Evolutionary conservation across 1,284 basidiomycete genomes (phyloP).

Genomic region (Trichosporon faecale): DNA sequence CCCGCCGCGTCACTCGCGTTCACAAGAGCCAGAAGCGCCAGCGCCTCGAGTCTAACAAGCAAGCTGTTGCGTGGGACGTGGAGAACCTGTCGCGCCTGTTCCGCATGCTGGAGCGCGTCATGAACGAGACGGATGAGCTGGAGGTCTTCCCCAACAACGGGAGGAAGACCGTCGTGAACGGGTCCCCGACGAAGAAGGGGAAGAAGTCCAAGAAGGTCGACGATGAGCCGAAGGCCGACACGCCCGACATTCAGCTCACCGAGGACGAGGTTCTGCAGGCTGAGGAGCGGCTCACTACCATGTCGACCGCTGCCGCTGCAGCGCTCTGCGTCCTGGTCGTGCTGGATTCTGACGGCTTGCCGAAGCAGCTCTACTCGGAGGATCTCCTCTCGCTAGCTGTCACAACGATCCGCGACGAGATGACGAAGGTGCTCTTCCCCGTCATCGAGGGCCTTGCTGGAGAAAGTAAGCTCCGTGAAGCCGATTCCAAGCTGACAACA

Average conservation of each 20-base stretch:
- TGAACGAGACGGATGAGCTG: conserved; percentile 67
- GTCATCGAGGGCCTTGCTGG: conserved; percentile 71
- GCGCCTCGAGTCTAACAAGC: conserved; percentile 11
- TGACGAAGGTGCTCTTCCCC: conserved; percentile 77
- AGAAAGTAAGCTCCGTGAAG: conserved; percentile 33
- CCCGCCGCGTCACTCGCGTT: conserved; percentile 31
- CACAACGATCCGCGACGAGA: conserved; percentile 69
- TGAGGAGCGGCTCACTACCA: conserved; percentile 58
- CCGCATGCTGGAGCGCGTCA: conserved; percentile 70
- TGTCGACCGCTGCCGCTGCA: conserved; percentile 68
- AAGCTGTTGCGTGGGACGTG: conserved; percentile 55
- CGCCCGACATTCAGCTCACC: conserved; percentile 40
- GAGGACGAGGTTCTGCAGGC: conserved; percentile 59
- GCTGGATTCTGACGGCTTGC: conserved; percentile 69
- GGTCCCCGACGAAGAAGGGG: conserved; percentile 54
- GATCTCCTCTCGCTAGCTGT: conserved; percentile 81
- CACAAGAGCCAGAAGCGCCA: conserved; percentile 29
- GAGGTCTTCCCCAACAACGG: conserved; percentile 61
- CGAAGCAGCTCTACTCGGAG: conserved; percentile 89
- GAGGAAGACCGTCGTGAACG: conserved; percentile 22
- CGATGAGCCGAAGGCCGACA: conserved; percentile 26
- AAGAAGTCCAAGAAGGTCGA: conserved; percentile 41
- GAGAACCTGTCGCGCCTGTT: conserved; percentile 63
- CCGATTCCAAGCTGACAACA: conserved; percentile 15
- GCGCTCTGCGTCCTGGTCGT: conserved; percentile 77